Evolutionary conservation across 1,139 yeast species (phyloP), one percentile per base, ranked within the genome.

Genomic region (Candida frijolesensis): DNA sequence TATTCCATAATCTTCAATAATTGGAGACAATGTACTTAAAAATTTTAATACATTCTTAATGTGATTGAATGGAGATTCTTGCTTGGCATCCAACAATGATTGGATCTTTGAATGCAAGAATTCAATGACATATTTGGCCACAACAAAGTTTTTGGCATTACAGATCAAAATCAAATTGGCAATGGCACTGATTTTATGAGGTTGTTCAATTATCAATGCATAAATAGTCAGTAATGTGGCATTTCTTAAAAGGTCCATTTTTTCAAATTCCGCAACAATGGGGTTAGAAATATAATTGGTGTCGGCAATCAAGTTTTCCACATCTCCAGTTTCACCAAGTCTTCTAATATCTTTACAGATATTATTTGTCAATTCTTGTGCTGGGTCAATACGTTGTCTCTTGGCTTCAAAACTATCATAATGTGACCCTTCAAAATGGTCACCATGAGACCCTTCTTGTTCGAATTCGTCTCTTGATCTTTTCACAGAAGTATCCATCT

Each of bases 131-230:
- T 82, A 80, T 58, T 83, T 83, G 44, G 96, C 95, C 44, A 89
- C 84, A 40, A 82, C 76, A 46, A 82, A 79, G 65, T 85, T 85
- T 56, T 80, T 80, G 14, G 87, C 76, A 67, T 87, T 86, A 51
- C 90, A 84, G 34, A 86, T 75, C 58, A 86, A 78, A 10, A 92
- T 71, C 57, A 90, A 76, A n/a, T 86, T 83, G 32, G 90, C 80
- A 53, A 92, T 70, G 22, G 87, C 81, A 25, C 85, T 82, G 53
- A 87, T 81, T 65, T 92, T 94, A 59, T 92, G 96, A 0, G 98
- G 98, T 67, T 92, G 97, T 67, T 94, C 99, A 40, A 80, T 69
- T 9, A 88, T 76, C 42, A 89, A 81, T 1, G 96, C 90, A 53
- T 78, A 78, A 32, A 90, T 67, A 1, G 91, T 87, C 48, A 78